These are phyloP conservation scores for Taiwanofungus camphoratus DNA, from an alignment of 1,284 basidiomycete species.

Conservation along the genomic window DNA sequence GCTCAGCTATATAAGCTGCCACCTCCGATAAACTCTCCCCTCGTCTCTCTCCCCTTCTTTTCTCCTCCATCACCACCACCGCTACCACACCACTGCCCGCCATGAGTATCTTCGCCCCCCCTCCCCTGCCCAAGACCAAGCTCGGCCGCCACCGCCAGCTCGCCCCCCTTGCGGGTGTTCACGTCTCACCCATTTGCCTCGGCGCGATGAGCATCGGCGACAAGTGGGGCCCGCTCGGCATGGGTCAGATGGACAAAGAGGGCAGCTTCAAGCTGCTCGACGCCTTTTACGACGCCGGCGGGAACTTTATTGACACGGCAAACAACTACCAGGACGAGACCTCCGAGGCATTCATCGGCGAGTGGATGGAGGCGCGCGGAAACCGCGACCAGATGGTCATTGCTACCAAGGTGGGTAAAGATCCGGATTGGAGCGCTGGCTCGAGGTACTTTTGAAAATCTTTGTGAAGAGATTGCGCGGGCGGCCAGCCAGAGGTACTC, in stretches of 20 bases:
- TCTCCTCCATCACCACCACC: too few relatives aligned
- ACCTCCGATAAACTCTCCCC: too few relatives aligned
- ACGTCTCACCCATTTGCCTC: constrained; percentile 24
- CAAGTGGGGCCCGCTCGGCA: constrained; percentile 32
- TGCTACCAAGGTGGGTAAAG: constrained; percentile 31
- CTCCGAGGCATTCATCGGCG: constrained; percentile 34
- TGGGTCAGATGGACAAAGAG: constrained; percentile 36
- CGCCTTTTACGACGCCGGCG: constrained; percentile 22
- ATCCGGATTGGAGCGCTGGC: neutral
- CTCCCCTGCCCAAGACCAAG: constrained; percentile 7
- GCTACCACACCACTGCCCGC: too few relatives aligned
- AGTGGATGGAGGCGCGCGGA: constrained; percentile 35
- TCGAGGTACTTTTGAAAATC: too few relatives aligned
- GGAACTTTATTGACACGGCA: constrained; percentile 28
- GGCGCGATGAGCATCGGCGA: constrained; percentile 50
- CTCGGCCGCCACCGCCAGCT: constrained; percentile 12
- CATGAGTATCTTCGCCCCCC: neutral
- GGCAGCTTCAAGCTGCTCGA: constrained; percentile 26
- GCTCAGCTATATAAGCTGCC: too few relatives aligned
- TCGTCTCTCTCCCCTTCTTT: too few relatives aligned
- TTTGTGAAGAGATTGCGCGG: too few relatives aligned
- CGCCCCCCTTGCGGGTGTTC: constrained; percentile 17
- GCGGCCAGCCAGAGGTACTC: too few relatives aligned
- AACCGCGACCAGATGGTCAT: constrained; percentile 40
- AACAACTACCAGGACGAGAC: constrained; percentile 28